Conservation (phyloP, 2,329 filamentous ascomycete species). For the Alternaria angustiovoidea region DNA sequence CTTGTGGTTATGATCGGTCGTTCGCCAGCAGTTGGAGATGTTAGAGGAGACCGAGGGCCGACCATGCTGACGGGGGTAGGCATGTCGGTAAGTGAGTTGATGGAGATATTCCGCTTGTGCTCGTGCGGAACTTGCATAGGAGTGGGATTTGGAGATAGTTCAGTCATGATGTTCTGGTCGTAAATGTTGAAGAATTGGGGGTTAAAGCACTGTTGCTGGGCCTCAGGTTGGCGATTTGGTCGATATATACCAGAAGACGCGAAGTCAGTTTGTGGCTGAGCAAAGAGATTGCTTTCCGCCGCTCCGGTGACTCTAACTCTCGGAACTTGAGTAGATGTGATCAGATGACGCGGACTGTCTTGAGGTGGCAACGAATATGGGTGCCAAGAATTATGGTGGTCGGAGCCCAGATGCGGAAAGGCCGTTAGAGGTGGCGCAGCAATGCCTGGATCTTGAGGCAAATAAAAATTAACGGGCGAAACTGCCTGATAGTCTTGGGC, state of each 20-base stretch:
- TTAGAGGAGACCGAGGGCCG: constrained; percentile 37
- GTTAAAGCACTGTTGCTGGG: constrained; percentile 34
- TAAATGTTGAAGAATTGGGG: constrained; percentile 29
- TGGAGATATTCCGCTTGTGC: constrained; percentile 44
- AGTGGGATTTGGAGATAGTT: constrained; percentile 29
- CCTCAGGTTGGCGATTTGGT: constrained; percentile 40
- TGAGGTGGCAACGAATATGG: constrained; percentile 31
- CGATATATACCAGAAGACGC: constrained; percentile 42
- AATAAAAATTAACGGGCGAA: constrained; percentile 31
- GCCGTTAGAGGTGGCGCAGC: constrained; percentile 36
- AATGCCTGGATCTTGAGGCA: constrained; percentile 41
- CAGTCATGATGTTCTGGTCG: constrained; percentile 33
- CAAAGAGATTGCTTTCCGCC: constrained; percentile 35
- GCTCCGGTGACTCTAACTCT: constrained; percentile 44
- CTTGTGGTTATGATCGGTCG: constrained; percentile 33
- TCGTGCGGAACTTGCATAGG: constrained; percentile 35
- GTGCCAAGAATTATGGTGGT: constrained; percentile 40
- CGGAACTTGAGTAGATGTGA: constrained; percentile 32
- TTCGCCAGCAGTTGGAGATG: constrained; percentile 36
- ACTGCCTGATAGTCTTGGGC: constrained; percentile 32
- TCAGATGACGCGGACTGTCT: constrained; percentile 46
- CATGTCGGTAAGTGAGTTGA: constrained; percentile 43
- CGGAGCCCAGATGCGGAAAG: constrained; percentile 41
- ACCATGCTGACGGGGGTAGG: constrained; percentile 48
- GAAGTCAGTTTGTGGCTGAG: constrained; percentile 46